Conservation (phyloP, 2,329 filamentous ascomycete genomes). For the Neophaeococcomyces mojaviensis region DNA sequence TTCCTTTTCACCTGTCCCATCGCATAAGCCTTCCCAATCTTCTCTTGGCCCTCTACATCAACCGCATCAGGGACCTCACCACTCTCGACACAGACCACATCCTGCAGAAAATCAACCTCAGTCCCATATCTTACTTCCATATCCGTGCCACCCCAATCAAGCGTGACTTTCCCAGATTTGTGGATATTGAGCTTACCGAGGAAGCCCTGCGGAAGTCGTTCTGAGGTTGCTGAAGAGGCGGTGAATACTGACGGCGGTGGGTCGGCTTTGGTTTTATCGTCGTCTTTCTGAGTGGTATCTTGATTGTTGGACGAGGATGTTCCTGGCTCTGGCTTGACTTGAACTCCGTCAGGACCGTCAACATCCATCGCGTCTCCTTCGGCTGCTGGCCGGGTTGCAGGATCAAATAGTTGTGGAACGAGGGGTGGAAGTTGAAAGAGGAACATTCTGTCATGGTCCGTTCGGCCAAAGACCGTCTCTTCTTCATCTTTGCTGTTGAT, state of each 20-base stretch:
- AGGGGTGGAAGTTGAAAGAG: conserved; percentile 59
- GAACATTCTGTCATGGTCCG: conserved; percentile 49
- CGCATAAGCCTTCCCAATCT: conserved; percentile 39
- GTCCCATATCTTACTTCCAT: conserved; percentile 52
- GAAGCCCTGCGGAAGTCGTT: conserved; percentile 42
- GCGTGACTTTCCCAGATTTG: conserved; percentile 52
- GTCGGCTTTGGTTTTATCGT: conserved; percentile 18
- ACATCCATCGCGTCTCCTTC: conserved; percentile 9
- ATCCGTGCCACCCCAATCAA: conserved; percentile 56
- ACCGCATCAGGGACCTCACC: conserved; percentile 7
- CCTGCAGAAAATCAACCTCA: conserved; percentile 52
- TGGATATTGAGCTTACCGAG: conserved; percentile 57
- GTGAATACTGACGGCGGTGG: conserved; percentile 5
- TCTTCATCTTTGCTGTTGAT: conserved; percentile 21
- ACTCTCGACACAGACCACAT: conserved; percentile 40
- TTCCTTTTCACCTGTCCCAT: conserved; percentile 59
- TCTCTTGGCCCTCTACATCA: conserved; percentile 27
- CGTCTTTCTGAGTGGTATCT: conserved; percentile 28
- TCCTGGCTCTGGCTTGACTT: conserved; percentile 14
- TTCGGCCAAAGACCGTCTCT: conserved; percentile 24
- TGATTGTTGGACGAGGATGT: conserved; percentile 3
- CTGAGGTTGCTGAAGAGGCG: conserved; percentile 9
- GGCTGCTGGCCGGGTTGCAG: conserved; percentile 23
- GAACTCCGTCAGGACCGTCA: conserved; percentile 9
- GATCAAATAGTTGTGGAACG: conserved; percentile 48